A percentile compares a stretch with the other conserved stretches of the same genome.
Evolutionary conservation across 768 basidiomycete genomes (phyloP).

Genomic region (Daedaleopsis sinensis): DNA sequence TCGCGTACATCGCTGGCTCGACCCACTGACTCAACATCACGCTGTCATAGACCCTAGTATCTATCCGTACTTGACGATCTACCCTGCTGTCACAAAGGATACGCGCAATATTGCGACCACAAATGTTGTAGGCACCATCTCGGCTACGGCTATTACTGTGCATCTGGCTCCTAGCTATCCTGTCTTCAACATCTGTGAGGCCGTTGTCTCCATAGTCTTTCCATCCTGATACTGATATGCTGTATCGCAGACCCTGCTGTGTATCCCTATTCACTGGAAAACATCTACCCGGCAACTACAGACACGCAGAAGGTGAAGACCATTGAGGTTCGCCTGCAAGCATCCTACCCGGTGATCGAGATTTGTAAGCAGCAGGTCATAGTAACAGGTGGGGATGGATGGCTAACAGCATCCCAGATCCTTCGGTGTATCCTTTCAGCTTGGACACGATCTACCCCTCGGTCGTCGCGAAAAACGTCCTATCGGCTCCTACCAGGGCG

Average conservation of each 20-base stretch:
- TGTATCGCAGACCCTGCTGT: conserved; percentile 7
- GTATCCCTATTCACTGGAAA: conserved; percentile 2
- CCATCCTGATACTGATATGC: neutral
- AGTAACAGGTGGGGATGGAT: neutral
- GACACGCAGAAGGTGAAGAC: neutral
- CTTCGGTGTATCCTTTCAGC: conserved; percentile 27
- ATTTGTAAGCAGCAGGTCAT: conserved; percentile 21
- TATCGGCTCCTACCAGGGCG: neutral
- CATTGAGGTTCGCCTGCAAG: conserved; percentile 7
- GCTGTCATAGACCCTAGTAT: conserved; percentile 37
- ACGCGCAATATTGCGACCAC: neutral
- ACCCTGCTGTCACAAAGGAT: conserved; percentile 29
- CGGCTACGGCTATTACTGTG: neutral
- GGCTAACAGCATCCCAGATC: conserved; percentile 10
- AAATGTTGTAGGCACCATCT: neutral
- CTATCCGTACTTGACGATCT: conserved; percentile 47
- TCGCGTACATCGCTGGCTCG: too few species aligned
- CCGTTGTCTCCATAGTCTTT: neutral
- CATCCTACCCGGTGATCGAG: conserved; percentile 31
- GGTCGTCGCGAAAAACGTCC: neutral
- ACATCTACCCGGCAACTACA: neutral
- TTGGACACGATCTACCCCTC: conserved; percentile 23
- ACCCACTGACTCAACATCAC: neutral
- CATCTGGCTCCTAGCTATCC: conserved; percentile 11
- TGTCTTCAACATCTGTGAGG: conserved; percentile 22